phyloP scores from a whole-genome alignment of 805 yeast genomes.

The Phaffomyces opuntiae region DNA sequence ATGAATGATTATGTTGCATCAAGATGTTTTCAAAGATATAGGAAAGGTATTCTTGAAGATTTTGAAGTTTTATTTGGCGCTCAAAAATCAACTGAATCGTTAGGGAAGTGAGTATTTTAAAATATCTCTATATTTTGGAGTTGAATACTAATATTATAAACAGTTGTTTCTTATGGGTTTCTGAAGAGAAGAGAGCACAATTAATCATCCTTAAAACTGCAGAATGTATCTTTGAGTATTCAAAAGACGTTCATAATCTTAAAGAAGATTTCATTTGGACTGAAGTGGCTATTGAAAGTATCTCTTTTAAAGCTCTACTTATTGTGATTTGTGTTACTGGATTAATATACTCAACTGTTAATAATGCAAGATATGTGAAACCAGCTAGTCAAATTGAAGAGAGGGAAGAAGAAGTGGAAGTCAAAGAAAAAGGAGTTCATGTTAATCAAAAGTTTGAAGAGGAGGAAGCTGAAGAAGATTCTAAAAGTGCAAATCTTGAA shows the following conservation, averaged over 20 bases:
- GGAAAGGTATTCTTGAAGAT: conserved; percentile 5
- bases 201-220: conserved; percentile 7
- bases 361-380: neutral
- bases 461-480: too few relatives aligned
- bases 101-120: conserved; percentile 3
- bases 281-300: neutral
- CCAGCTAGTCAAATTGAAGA: too few relatives aligned
- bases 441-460: too few relatives aligned
- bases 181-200: conserved; percentile 5
- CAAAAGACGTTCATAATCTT: neutral
- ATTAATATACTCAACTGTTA: neutral
- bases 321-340: neutral
- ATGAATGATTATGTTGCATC: conserved; percentile 6
- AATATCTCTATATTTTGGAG: too few relatives aligned
- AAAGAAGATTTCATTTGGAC: neutral
- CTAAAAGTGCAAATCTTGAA: too few relatives aligned
- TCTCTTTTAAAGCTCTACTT: neutral
- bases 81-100: neutral
- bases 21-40: conserved; percentile 9
- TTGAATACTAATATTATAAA: neutral
- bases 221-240: conserved; percentile 2
- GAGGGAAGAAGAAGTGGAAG: too few relatives aligned
- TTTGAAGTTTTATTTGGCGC: neutral
- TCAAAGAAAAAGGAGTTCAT: too few relatives aligned
- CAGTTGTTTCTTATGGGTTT: conserved; percentile 9